Evolutionary conservation across 2,329 filamentous ascomycete species (phyloP).

Genomic region (Fusarium zealandicum): DNA sequence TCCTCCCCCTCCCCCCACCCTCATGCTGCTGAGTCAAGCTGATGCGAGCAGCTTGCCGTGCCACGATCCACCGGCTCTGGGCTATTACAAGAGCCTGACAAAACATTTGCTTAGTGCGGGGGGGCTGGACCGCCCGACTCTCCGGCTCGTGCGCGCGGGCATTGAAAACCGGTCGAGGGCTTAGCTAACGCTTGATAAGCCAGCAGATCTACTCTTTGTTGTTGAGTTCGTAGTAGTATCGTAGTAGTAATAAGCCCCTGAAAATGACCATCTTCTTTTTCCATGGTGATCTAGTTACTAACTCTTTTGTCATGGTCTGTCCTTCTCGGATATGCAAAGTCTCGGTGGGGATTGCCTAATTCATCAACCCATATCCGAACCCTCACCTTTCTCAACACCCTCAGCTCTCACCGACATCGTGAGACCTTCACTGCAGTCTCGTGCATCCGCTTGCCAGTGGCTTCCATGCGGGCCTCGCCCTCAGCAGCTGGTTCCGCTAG

Average conservation of each 20-base stretch:
- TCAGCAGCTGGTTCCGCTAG: constrained; percentile 21
- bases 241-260: too few relatives aligned
- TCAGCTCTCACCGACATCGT: constrained; percentile 29
- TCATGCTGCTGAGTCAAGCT: constrained; percentile 35
- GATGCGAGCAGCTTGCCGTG: constrained; percentile 24
- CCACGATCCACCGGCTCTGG: constrained; percentile 8
- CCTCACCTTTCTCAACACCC: not conserved
- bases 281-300: too few relatives aligned
- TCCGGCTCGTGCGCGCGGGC: constrained; percentile 26
- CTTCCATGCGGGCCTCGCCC: not conserved
- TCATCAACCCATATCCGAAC: constrained; percentile 8
- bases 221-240: too few relatives aligned
- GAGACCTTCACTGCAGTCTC: constrained; percentile 4
- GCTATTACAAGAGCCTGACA: constrained; percentile 47
- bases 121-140: not conserved
- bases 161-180: constrained; percentile 6
- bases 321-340: too few relatives aligned
- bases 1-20: not conserved
- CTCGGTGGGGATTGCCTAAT: constrained; percentile 5
- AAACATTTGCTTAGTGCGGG: constrained; percentile 25
- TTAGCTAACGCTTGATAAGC: constrained; percentile 42
- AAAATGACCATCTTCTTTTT: not conserved
- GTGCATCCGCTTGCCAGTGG: constrained; percentile 3
- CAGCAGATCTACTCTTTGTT: too few relatives aligned
- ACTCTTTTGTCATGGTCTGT: too few relatives aligned